phyloP scores from a whole-genome alignment of 2,329 filamentous ascomycete species.

The Cladophialophora immunda region DNA sequence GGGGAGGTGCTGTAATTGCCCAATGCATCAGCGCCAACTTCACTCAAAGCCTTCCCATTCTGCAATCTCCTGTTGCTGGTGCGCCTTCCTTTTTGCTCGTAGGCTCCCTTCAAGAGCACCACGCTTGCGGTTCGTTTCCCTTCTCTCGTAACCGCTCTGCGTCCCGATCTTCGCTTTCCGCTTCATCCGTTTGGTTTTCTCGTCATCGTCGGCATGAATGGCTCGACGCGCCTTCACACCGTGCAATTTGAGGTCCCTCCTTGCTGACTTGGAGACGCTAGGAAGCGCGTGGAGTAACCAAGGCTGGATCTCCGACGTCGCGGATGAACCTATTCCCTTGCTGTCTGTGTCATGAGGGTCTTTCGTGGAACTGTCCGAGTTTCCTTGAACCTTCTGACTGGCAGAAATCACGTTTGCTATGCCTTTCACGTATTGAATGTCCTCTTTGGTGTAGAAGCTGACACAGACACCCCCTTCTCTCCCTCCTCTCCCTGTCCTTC shows the following conservation, averaged over 20 bases:
- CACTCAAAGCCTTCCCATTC: conserved; percentile 35
- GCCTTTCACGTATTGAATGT: conserved; percentile 86
- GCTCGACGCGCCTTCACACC: conserved; percentile 77
- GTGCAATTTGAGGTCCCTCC: conserved; percentile 79
- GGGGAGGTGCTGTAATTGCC: background rate
- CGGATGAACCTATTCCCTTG: conserved; percentile 34
- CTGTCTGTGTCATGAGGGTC: conserved; percentile 52
- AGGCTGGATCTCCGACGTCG: conserved; percentile 67
- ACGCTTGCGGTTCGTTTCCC: conserved; percentile 56
- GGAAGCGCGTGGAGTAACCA: conserved; percentile 92
- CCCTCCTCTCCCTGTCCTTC: conserved; percentile 87
- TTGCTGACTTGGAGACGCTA: conserved; percentile 81
- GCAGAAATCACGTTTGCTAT: conserved; percentile 91
- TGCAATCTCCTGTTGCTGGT: conserved; percentile 11
- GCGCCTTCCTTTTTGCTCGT: conserved; percentile 16
- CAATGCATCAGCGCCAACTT: background rate
- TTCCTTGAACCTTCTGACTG: conserved; percentile 74
- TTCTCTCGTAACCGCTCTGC: conserved; percentile 59
- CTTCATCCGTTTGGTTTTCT: conserved; percentile 48
- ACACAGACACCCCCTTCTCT: conserved; percentile 87
- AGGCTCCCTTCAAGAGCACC: conserved; percentile 54
- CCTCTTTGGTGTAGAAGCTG: conserved; percentile 94
- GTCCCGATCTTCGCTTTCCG: conserved; percentile 75
- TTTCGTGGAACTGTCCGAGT: conserved; percentile 36
- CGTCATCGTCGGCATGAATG: conserved; percentile 50